Base-by-base conservation (phyloP, 495 filamentous ascomycete genomes). In the Tuber calosporum region DNA sequence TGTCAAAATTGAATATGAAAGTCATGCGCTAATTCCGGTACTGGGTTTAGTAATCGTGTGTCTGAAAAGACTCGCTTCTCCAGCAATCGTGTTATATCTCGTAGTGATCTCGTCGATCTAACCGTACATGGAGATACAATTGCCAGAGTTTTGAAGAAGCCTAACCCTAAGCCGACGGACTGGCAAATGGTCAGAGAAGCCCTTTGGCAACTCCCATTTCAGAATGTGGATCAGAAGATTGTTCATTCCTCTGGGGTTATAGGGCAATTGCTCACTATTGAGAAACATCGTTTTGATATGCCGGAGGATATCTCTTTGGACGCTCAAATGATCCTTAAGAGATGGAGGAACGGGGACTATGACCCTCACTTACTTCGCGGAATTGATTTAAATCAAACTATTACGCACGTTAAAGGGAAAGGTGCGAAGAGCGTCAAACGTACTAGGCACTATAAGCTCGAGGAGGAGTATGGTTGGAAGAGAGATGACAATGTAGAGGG, bases 281-380 rank as follows among this genome's bases (percentile, higher is more conserved):
- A 58, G 17, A 26, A 62, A 22, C 42, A 22, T 34, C 0, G 66
- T 66, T 34, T 76, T 8, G 39, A 67, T 13, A 19, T 79, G 4
- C 77, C 77, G n/a, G 34, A 66, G 30, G 77, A 79, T 43, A 75
- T 79, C 38, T 39, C 67, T 20, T 67, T 79, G 4, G 77, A 79
- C 9, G 48, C 77, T 36, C 37, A 68, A 42, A 79, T 66, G 22
- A 66, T 79, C 20, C 11, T 76, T 22, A 76, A 41, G 20, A 78
- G 39, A 45, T 88, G 86, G 86, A 76, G 71, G 40, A 42, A 66
- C 7, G 72, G 79, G 30, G 79, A 84, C 58, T 84, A 85, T 38
- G 82, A 85, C 68, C 83, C 83, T 0, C 79, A 86, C 43, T 75
- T 87, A 1, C 76, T 88, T 3, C 84, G 85, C 5, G 88, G 87